phyloP scores from a whole-genome alignment of 305 asterid genomes.

The Fraxinus greggii region DNA sequence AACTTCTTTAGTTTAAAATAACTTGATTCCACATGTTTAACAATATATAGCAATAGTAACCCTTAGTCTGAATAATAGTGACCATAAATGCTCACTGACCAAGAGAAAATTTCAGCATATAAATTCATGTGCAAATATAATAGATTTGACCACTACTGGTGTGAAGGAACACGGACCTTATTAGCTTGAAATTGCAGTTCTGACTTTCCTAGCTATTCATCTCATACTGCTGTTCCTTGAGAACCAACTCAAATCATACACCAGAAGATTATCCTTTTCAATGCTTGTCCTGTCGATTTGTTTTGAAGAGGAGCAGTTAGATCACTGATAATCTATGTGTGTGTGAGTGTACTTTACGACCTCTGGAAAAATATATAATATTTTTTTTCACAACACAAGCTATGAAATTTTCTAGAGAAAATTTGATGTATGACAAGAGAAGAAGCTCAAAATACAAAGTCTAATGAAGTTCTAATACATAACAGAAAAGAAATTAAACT shows the following conservation, averaged over 20 bases:
- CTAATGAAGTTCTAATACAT: background rate
- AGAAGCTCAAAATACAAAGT: background rate
- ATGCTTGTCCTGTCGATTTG: background rate
- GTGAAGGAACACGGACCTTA: background rate
- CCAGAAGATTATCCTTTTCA: background rate
- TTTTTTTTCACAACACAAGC: background rate
- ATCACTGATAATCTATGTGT: background rate
- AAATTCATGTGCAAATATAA: background rate
- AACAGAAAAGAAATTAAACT: background rate
- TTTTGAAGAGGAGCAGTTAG: background rate
- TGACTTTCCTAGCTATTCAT: background rate
- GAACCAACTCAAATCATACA: background rate
- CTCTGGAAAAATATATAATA: background rate
- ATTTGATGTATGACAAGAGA: background rate
- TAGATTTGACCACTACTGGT: background rate
- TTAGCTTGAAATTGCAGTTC: background rate
- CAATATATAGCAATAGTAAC: background rate
- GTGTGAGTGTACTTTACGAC: background rate
- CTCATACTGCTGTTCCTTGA: background rate
- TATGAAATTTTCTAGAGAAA: background rate
- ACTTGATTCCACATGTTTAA: background rate
- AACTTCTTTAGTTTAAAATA: background rate
- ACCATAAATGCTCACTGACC: background rate
- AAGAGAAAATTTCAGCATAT: background rate
- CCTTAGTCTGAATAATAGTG: background rate